phyloP scores from a whole-genome alignment of 495 filamentous ascomycete genomes.

The Talaromyces trachyspermus region DNA sequence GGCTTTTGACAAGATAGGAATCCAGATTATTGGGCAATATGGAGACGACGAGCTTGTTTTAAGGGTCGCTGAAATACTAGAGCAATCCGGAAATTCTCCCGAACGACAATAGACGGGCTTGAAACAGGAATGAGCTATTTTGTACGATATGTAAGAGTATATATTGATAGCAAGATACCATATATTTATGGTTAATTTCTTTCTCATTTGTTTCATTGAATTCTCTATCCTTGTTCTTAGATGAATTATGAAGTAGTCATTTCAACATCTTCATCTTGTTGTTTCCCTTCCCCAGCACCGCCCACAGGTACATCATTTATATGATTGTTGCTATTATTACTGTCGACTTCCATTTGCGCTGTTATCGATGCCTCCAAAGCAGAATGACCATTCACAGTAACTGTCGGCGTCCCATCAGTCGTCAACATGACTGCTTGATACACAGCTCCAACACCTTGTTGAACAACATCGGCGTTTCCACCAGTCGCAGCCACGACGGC shows the following conservation, averaged over 20 bases:
- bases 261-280: constrained; percentile 30
- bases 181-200: too few species aligned
- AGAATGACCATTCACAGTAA: neutral
- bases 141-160: constrained; percentile 1
- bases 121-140: neutral
- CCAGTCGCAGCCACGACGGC: constrained; percentile 3
- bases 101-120: too few species aligned
- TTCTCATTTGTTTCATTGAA: too few species aligned
- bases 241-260: constrained; percentile 20
- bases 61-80: constrained; percentile 32
- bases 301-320: too few species aligned
- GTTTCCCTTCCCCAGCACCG: neutral
- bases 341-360: too few species aligned
- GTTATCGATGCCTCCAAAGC: too few species aligned
- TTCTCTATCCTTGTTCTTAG: too few species aligned
- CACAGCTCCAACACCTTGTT: constrained; percentile 3
- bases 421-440: constrained; percentile 5
- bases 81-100: too few species aligned
- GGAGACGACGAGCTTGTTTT: constrained; percentile 66
- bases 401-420: neutral
- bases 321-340: too few species aligned
- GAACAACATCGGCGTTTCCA: constrained; percentile 2
- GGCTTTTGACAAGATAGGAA: constrained; percentile 46
- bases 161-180: constrained; percentile 1
- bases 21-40: constrained; percentile 89